phyloP scores from a whole-genome alignment of 352 stramenopile genomes.

The Vaucheria bursata region DNA sequence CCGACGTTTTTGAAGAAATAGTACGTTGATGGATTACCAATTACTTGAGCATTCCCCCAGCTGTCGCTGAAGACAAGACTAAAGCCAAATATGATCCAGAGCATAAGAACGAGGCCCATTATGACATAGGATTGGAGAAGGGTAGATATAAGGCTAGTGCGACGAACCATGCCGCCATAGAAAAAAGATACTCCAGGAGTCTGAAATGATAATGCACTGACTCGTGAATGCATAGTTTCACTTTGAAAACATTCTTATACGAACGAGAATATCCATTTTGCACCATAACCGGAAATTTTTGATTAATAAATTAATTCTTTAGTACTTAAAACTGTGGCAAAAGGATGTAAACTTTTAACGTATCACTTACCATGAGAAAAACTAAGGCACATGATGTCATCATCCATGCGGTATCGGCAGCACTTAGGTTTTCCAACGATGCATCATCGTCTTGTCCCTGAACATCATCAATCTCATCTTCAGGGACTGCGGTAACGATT shows the following conservation, averaged over 20 bases:
- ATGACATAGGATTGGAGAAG: constrained; percentile 67
- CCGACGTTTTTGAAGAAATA: constrained; percentile 61
- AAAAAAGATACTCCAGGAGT: constrained; percentile 63
- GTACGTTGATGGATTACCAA: constrained; percentile 44
- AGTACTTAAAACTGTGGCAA: neutral
- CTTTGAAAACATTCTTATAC: neutral
- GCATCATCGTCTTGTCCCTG: neutral
- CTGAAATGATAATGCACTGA: constrained; percentile 12
- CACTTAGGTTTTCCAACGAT: neutral
- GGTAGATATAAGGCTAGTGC: constrained; percentile 65
- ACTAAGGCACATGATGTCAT: constrained; percentile 55
- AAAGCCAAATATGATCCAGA: constrained; percentile 68
- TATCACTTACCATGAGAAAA: constrained; percentile 54
- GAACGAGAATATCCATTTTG: neutral
- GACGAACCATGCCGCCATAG: constrained; percentile 62
- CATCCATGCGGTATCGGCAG: constrained; percentile 62
- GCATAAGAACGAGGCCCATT: constrained; percentile 64
- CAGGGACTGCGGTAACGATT: neutral
- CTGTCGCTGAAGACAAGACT: constrained; percentile 58
- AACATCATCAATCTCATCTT: neutral
- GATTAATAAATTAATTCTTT: neutral
- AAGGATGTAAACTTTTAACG: neutral
- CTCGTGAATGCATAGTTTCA: too few relatives aligned
- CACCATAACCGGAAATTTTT: neutral
- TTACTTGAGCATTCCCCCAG: constrained; percentile 2